Base-by-base conservation (phyloP, 257 asterid genomes). In the Solanum medicagineum region DNA sequence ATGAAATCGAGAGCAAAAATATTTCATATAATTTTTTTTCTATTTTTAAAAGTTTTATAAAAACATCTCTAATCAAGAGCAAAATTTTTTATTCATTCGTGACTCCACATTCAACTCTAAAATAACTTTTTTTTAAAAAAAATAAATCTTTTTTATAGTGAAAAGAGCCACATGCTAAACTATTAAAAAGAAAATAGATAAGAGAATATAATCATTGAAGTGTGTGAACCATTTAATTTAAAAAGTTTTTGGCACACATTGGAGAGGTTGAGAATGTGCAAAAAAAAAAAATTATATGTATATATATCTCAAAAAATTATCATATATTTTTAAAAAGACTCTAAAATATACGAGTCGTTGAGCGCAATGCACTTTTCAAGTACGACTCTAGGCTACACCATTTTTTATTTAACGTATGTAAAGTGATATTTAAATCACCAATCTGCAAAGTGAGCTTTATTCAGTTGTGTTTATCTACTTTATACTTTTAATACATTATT, bases 11-110 rank as follows among this genome's bases (percentile, higher is more conserved):
- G 12, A 24, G 40, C 2, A 12, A 24, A 63, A 63, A 1, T 63
- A 24, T 63, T 6, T 24, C 40, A 62, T 62, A 22, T 24, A 5
- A 10, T 1, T 4, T 1, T 11, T 5, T 62, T 22, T 14, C 36
- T 62, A 22, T 13, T 22, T 32, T 32, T 2, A 32, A 32, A 32
- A 32, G 4, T 32, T 32, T 32, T 32, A 32, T 32, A 32, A 2
- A 32, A 32, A 32, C n/a, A 60, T 7, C 17, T n/a, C 32, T 19
- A n/a, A n/a, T 60, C 1, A 60, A 22, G 7, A n/a, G 12, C 0
- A 0, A 0, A 60, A 22, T 0, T 0, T 4, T 4, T 22, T 5
- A 62, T 22, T 62, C 0, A 7, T 62, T n/a, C 29, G 4, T 60
- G 15, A 60, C 1, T n/a, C 51, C 9, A 2, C 32, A 29, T 29